Conservation (phyloP, 2,329 filamentous ascomycete species). For the Monilinia vaccinii-corymbosi region DNA sequence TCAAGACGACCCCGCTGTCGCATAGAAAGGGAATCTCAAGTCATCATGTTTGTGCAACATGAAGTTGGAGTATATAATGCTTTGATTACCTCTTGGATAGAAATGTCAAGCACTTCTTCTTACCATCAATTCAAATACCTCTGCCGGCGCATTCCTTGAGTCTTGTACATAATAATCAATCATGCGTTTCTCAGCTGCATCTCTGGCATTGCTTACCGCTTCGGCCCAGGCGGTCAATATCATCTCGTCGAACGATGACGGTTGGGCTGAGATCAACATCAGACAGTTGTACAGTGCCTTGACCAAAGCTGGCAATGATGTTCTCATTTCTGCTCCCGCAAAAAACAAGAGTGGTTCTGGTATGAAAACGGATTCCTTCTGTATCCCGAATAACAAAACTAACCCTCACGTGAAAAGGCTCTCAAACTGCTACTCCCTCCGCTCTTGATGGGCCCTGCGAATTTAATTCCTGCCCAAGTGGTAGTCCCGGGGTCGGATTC, state of each 20-base stretch:
- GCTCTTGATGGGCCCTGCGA: neutral
- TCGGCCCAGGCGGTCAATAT: neutral
- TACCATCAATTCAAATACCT: neutral
- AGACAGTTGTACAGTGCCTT: neutral
- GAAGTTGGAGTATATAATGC: neutral
- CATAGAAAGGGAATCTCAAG: neutral
- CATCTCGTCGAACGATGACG: neutral
- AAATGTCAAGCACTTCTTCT: neutral
- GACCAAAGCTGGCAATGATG: neutral
- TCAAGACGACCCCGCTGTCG: neutral
- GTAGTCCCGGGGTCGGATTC: neutral
- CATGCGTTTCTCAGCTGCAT: neutral
- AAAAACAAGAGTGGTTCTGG: neutral
- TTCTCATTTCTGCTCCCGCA: conserved; percentile 1
- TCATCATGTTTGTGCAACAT: neutral
- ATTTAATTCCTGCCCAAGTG: conserved; percentile 1
- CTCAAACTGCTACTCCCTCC: neutral
- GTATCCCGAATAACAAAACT: neutral
- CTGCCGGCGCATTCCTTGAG: neutral
- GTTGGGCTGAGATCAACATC: neutral
- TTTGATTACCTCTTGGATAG: neutral
- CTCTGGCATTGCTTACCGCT: neutral
- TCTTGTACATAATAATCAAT: neutral
- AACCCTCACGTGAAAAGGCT: neutral
- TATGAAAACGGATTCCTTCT: neutral